Conservation (phyloP, 164 flowering plant genomes). For the Berberis vulgaris region DNA sequence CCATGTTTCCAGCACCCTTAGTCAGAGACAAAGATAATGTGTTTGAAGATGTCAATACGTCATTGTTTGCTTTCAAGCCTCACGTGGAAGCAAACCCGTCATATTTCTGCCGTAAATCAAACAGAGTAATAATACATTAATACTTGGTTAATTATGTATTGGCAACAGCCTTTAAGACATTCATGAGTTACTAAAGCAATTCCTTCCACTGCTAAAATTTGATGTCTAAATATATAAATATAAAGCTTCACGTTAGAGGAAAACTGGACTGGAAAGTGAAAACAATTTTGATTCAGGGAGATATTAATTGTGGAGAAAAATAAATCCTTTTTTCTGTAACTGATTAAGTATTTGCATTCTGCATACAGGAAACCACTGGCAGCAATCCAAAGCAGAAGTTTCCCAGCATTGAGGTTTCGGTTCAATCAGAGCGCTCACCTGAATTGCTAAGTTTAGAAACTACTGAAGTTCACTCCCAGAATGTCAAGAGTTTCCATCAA, state of each 20-base stretch:
- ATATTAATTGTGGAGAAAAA: too few relatives aligned
- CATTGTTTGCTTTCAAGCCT: conserved; percentile 70
- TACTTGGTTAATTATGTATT: too few relatives aligned
- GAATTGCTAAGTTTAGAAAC: conserved; percentile 11
- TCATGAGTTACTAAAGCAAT: too few relatives aligned
- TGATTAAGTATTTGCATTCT: conserved; percentile 3
- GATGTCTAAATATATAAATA: too few relatives aligned
- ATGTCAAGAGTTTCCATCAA: conserved; percentile 9
- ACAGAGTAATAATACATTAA: conserved; percentile 21
- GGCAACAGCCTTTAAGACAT: too few relatives aligned
- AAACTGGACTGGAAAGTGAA: too few relatives aligned
- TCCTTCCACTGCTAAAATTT: too few relatives aligned
- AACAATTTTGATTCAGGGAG: too few relatives aligned
- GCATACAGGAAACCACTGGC: conserved; percentile 22
- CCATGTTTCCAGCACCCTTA: conserved; percentile 17
- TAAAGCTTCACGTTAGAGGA: too few relatives aligned
- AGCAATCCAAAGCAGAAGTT: conserved; percentile 28
- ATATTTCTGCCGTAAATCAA: conserved; percentile 24
- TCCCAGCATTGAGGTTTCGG: conserved; percentile 34
- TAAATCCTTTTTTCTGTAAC: not conserved
- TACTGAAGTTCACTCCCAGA: conserved; percentile 19
- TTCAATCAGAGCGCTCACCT: conserved; percentile 2
- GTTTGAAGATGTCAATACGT: conserved; percentile 31
- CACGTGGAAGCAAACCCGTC: conserved; percentile 31
- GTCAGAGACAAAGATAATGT: conserved; percentile 35